Base-by-base conservation (phyloP, 768 basidiomycete genomes). In the Lactarius sp. region DNA sequence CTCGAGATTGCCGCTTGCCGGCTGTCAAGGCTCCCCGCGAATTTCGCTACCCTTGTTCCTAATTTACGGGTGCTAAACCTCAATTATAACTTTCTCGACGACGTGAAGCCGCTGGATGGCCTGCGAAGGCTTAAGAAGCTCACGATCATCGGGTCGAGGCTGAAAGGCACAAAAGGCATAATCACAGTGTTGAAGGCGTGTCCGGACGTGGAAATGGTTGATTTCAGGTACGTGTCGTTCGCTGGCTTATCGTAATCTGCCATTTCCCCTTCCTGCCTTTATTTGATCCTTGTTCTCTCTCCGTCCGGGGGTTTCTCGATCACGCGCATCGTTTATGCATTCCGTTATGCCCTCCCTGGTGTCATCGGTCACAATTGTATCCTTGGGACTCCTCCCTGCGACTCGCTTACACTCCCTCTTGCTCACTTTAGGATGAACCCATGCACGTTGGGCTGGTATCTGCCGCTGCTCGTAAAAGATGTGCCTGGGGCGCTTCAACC, bases 71-170 rank as follows among this genome's bases (percentile, higher is more conserved):
- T 87, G 64, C 78, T 98, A 75, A 98, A 98, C 79, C 83, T 98
- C 68, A 96, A 98, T 80, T 96, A 97, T 80, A 98, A 98, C 75
- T 98, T 95, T 75, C 72, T 98, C 73, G 85, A 94, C 69, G 86
- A 90, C 70, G 75, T 84, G 58, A 74, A 81, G 66, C 75, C 78
- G 55, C 78, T 99, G 61, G 81, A 81, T 56, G 92, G 90, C 13
- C 79, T 98, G 65, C 78, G 75, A 64, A 78, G 92, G 71, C 76
- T 98, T 75, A 82, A 84, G 68, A 94, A 92, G 79, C 76, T 98
- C 70, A 92, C 85, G 50, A 82, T 94, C 61, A 89, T 98, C 69
- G 96, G 94, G 61, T 87, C 77, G 57, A 81, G 94, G 70, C 72
- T 98, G 71, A 84, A 84, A 75, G 85, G 83, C 61, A 87, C 86